Evolutionary conservation across 768 basidiomycete genomes (phyloP), one percentile per base, ranked within the genome.

Genomic region (Suillus ampliporus): DNA sequence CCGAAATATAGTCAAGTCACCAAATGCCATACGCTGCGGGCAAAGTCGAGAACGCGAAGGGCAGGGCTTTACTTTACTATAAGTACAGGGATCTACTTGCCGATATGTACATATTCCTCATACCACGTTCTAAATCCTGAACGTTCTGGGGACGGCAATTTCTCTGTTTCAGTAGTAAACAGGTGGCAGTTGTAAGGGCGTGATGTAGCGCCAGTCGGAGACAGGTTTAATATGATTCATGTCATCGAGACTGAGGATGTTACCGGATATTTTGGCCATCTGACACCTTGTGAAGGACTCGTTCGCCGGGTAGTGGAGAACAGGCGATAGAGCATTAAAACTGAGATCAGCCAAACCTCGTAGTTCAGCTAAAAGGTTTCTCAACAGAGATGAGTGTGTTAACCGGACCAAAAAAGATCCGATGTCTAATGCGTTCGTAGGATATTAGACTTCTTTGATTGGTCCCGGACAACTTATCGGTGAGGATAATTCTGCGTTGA

Each of bases 271-370:
- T 34, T 92, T 79, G 71, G 92, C 94, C 66, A 98, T 97, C 68
- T 91, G 91, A 77, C 95, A 97, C 78, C 98, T 99, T 10, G 95
- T 97, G 72, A 90, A 87, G 2, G 91, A 86, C 69, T 93, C 90
- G 19, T 86, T 84, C 2, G 86, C 87, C 5, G 94, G 91, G 74
- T 94, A 98, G 76, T 98, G 97, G 4, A 98, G 65, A 57, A 97
- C 89, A 0, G 84, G 80, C 0, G 92, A 92, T 21, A 92, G 78
- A 1, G 81, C 66, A 62, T 72, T 38, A 58, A 57, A 10, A 71
- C 68, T 58, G 57, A 78, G 65, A 43, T 74, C 84, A 84, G 62
- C 6, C 35, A 41, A 28, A 26, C 37, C 10, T 28, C 23, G 13
- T 14, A 50, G 8, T 23, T 54, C 58, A 31, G 62, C 23, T 1